Conservation (phyloP, 352 stramenopile species). For the Phytophthora palmivora region DNA sequence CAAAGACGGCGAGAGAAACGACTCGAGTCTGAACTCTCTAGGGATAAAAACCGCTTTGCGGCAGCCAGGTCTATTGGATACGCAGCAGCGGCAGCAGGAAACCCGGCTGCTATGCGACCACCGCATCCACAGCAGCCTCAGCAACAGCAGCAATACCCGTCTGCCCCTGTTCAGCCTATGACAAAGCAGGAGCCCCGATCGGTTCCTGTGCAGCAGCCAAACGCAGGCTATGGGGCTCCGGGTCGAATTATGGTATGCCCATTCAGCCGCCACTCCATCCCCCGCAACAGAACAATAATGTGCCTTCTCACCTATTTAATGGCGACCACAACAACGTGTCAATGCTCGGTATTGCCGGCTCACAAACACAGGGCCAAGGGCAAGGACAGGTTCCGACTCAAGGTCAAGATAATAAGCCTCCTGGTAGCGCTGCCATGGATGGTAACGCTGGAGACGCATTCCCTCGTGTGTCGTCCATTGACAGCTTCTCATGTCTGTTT, state of each 20-base stretch:
- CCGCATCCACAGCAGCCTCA: constrained; percentile 30
- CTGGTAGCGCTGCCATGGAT: constrained; percentile 27
- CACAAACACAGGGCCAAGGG: constrained; percentile 34
- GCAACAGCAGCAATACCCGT: constrained; percentile 28
- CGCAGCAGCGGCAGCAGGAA: constrained; percentile 18
- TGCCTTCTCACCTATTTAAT: constrained; percentile 48
- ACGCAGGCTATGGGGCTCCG: constrained; percentile 20
- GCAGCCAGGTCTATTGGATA: constrained; percentile 47
- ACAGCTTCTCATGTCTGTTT: constrained; percentile 87
- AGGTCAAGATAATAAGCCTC: constrained; percentile 31
- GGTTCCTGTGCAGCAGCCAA: constrained; percentile 23
- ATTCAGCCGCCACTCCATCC: constrained; percentile 46
- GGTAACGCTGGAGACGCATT: constrained; percentile 43
- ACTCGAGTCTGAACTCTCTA: constrained; percentile 80
- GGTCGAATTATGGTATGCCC: constrained; percentile 24
- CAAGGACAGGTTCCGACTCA: constrained; percentile 19
- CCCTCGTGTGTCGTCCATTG: constrained; percentile 82
- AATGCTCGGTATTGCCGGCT: constrained; percentile 47
- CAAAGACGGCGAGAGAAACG: constrained; percentile 89
- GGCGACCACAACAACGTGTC: constrained; percentile 43
- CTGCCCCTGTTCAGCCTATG: constrained; percentile 18
- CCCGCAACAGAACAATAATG: constrained; percentile 32
- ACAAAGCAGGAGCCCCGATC: constrained; percentile 35
- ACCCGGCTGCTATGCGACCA: constrained; percentile 16
- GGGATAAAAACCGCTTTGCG: constrained; percentile 74